Conservation (phyloP, 768 basidiomycete species). For the Termitomyces titanicus region DNA sequence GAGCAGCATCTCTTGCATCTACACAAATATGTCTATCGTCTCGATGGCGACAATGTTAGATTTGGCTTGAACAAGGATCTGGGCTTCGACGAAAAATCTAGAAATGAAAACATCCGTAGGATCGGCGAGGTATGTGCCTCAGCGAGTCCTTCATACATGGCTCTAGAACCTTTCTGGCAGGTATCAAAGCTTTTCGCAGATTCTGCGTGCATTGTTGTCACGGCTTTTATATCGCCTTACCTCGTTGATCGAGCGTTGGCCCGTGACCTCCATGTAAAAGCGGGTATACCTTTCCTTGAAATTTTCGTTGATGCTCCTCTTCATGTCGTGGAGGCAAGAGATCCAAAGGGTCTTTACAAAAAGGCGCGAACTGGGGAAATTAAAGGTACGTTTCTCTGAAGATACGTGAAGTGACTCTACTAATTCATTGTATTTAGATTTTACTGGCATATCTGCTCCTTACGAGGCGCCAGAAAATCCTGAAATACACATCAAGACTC, state of each 20-base stretch:
- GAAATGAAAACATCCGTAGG: conserved; percentile 93
- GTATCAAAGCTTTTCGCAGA: conserved; percentile 94
- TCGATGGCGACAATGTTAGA: conserved; percentile 95
- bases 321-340: conserved; percentile 81
- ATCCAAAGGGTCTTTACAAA: conserved; percentile 97
- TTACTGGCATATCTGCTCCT: conserved; percentile 96
- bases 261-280: conserved; percentile 73
- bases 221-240: conserved; percentile 99
- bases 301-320: conserved; percentile 95
- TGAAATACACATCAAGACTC: conserved; percentile 91
- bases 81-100: conserved; percentile 87
- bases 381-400: conserved; percentile 58
- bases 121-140: conserved; percentile 86
- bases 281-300: conserved; percentile 82
- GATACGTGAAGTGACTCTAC: neutral
- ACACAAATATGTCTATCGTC: conserved; percentile 81
- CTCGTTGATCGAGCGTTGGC: conserved; percentile 79
- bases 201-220: conserved; percentile 79
- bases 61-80: conserved; percentile 97
- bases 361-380: conserved; percentile 95
- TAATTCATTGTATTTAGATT: conserved; percentile 53
- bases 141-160: neutral
- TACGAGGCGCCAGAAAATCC: conserved; percentile 86
- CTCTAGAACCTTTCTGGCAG: conserved; percentile 34
- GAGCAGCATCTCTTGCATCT: conserved; percentile 93